Evolutionary conservation across 805 yeast genomes (phyloP), one percentile per base, ranked within the genome.

Genomic region (Wickerhamiella spandovensis): DNA sequence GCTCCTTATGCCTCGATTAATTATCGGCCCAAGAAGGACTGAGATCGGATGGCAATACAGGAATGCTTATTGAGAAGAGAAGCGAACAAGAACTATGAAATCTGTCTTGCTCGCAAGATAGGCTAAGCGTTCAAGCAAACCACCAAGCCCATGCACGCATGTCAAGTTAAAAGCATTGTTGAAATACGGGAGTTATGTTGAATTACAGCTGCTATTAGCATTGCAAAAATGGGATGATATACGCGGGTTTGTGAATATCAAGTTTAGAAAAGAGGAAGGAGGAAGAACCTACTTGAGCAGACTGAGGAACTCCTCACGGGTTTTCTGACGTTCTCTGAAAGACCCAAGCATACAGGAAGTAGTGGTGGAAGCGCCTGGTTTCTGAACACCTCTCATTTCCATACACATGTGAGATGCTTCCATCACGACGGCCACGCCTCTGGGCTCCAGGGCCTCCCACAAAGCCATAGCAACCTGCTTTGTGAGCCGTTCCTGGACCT

Each of bases 351-450:
- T 90, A 64, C 97, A 90, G 61, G 95, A 85, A 18, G 98, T 92
- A 32, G 88, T 81, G 1, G 98, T 92, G 18, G 84, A 76, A 18
- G 95, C 84, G 1, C 97, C 97, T 0, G 95, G 79, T 67, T 92
- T 92, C 67, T 92, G 97, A 24, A 92, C 86, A 51, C 98, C 98
- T 64, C 98, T 78, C 65, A 95, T 86, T 24, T 90, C 97, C 98
- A 92, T 92, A 67, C 98, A 92, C 98, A 92, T 92, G 65, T 92
- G 98, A 1, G 90, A 78, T 18, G 97, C 97, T 68, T 92, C 98
- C 61, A 92, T 88, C 24, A 92, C 97, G 41, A 92, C 98, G 1
- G 97, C 98, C 8, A 92, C 98, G 54, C 98, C 98, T 61, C 89
- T 77, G 17, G 98, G 98, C 61, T 84, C 82, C 61, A 92, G 73